Percentiles rank a stretch among this genome's conserved stretches.
phyloP scores from a whole-genome alignment of 176 grass and related monocot species.

The Oryza australiensis region DNA sequence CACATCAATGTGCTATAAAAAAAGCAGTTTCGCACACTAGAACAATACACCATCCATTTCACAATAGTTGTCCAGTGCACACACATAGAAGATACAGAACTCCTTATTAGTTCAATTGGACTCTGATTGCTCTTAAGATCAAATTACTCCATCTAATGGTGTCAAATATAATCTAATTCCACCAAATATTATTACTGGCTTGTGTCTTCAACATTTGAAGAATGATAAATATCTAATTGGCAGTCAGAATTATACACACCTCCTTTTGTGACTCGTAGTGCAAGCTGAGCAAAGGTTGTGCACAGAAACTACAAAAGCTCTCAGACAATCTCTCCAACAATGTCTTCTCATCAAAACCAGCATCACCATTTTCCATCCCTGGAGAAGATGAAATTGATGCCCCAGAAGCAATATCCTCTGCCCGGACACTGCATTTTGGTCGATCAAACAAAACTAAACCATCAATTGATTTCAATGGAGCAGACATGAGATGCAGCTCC shows the following conservation, averaged over 20 bases:
- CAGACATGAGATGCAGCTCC: slow-evolving; percentile 79
- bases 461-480: slow-evolving; percentile 90
- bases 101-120: neutral
- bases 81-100: neutral
- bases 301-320: slow-evolving; percentile 65
- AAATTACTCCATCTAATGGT: neutral
- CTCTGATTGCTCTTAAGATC: neutral
- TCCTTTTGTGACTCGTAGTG: slow-evolving; percentile 89
- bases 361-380: slow-evolving; percentile 39
- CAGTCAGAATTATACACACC: slow-evolving; percentile 45
- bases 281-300: slow-evolving; percentile 61
- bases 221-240: slow-evolving; percentile 4
- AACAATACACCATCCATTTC: neutral
- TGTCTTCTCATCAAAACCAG: slow-evolving; percentile 59
- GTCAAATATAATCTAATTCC: neutral
- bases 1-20: neutral
- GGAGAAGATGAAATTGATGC: slow-evolving; percentile 40
- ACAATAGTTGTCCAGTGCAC: neutral
- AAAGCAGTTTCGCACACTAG: neutral
- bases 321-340: slow-evolving; percentile 61
- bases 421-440: slow-evolving; percentile 69
- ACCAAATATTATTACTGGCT: neutral
- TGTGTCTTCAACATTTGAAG: slow-evolving; percentile 1
- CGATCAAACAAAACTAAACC: slow-evolving; percentile 96
- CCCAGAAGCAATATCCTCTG: slow-evolving; percentile 56